Conservation (phyloP, 257 asterid species). For the Rehmannia glutinosa region DNA sequence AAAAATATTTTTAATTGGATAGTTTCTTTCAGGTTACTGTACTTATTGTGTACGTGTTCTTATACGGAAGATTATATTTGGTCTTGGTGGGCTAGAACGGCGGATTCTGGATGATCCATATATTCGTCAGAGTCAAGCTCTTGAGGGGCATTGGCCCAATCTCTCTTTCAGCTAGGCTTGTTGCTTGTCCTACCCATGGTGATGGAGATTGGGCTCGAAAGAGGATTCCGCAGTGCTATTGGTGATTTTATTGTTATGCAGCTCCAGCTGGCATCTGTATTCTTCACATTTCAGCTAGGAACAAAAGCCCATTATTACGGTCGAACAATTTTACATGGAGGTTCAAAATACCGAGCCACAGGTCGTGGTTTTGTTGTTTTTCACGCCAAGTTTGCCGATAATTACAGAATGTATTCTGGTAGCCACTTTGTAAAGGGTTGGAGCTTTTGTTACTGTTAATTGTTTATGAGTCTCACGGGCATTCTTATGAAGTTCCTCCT, state of each 20-base stretch:
- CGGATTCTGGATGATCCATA: conserved; percentile 64
- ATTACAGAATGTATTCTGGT: conserved; percentile 89
- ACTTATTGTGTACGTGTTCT: conserved; percentile 73
- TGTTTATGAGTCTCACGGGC: conserved; percentile 74
- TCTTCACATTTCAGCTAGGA: conserved; percentile 97
- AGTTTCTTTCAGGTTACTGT: conserved; percentile 70
- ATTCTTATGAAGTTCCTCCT: conserved; percentile 55
- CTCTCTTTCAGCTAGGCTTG: conserved; percentile 84
- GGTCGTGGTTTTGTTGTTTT: conserved; percentile 97
- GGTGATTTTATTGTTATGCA: conserved; percentile 94
- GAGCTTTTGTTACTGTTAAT: conserved; percentile 75
- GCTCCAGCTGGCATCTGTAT: conserved; percentile 93
- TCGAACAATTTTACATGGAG: conserved; percentile 86
- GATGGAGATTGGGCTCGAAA: conserved; percentile 94
- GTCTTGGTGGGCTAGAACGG: conserved; percentile 88
- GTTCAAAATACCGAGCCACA: conserved; percentile 89
- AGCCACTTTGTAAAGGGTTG: conserved; percentile 93
- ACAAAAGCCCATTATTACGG: conserved; percentile 92
- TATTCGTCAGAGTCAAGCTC: conserved; percentile 67
- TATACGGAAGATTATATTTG: conserved; percentile 87
- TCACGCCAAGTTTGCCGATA: conserved; percentile 91
- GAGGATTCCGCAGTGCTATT: conserved; percentile 89
- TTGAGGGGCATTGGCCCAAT: conserved; percentile 92
- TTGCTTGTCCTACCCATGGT: conserved; percentile 92
- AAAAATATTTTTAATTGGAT: not conserved